Percentiles rank a stretch among this genome's conserved stretches.
These are phyloP conservation scores for Trichosporon sp. DNA, from an alignment of 1,284 basidiomycete genomes.

Conservation along the genomic window DNA sequence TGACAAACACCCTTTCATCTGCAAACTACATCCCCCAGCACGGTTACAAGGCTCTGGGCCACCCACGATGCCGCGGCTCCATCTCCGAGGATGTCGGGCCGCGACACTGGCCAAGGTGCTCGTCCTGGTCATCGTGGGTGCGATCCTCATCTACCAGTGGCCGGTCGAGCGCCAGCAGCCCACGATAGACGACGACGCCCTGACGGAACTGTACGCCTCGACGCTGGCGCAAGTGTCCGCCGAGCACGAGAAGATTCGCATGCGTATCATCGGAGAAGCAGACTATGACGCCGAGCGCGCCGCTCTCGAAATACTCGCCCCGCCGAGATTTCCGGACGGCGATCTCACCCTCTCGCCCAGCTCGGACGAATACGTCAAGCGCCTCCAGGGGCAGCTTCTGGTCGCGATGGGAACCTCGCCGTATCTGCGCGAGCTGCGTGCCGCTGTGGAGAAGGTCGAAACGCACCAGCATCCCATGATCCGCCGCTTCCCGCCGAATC, in stretches of 20 bases:
- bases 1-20: neutral
- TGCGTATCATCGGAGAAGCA: neutral
- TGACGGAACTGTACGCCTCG: constrained; percentile 8
- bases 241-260: constrained; percentile 6
- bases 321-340: constrained; percentile 1
- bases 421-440: constrained; percentile 4
- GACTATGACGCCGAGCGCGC: constrained; percentile 4
- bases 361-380: constrained; percentile 16
- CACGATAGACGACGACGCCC: neutral
- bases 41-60: neutral
- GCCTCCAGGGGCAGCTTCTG: constrained; percentile 17
- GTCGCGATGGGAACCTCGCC: constrained; percentile 7
- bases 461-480: constrained; percentile 13
- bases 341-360: constrained; percentile 12
- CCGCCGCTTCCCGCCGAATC: constrained; percentile 5
- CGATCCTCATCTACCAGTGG: neutral
- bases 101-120: constrained; percentile 1
- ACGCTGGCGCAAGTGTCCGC: constrained; percentile 6
- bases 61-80: constrained; percentile 1
- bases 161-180: neutral
- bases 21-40: neutral
- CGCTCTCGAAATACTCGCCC: constrained; percentile 3
- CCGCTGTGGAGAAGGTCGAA: constrained; percentile 11
- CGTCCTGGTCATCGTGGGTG: constrained; percentile 3
- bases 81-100: neutral